phyloP scores from a whole-genome alignment of 208 protist genomes.

The Phytomonas francai region DNA sequence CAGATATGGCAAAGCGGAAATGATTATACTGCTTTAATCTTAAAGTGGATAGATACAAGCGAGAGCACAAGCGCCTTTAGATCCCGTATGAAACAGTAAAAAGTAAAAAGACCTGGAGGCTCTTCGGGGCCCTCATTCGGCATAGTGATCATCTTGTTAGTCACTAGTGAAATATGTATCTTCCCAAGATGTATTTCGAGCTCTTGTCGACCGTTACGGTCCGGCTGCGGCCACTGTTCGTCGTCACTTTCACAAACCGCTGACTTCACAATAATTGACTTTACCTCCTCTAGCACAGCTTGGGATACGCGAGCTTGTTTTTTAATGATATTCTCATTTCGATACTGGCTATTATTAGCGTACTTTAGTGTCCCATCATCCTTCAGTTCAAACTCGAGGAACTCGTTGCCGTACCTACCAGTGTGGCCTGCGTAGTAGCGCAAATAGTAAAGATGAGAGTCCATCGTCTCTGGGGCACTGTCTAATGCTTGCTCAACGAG shows the following conservation, averaged over 20 bases:
- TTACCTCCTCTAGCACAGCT: conserved; percentile 68
- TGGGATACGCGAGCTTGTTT: conserved; percentile 67
- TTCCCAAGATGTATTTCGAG: conserved; percentile 82
- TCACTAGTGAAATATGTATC: conserved; percentile 82
- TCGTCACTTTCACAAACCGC: conserved; percentile 69
- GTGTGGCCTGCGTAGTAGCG: conserved; percentile 84
- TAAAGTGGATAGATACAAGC: conserved; percentile 83
- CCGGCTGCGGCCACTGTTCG: conserved; percentile 71
- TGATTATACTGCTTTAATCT: conserved; percentile 66
- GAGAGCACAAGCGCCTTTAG: conserved; percentile 69
- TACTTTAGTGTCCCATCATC: conserved; percentile 80
- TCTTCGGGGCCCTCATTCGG: conserved; percentile 47
- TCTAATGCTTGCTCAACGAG: neutral
- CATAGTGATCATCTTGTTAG: conserved; percentile 80
- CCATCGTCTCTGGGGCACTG: conserved; percentile 37
- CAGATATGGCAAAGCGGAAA: neutral
- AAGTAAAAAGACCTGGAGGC: conserved; percentile 36
- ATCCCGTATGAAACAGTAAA: conserved; percentile 83
- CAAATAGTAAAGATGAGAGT: conserved; percentile 69
- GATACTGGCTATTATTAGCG: conserved; percentile 84
- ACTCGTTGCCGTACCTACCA: conserved; percentile 86
- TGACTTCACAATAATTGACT: conserved; percentile 56
- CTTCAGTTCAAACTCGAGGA: conserved; percentile 79
- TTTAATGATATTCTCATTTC: conserved; percentile 88
- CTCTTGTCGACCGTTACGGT: conserved; percentile 84